Base-by-base conservation (phyloP, 73 alveolate species). In the Paramecium octaurelia region DNA sequence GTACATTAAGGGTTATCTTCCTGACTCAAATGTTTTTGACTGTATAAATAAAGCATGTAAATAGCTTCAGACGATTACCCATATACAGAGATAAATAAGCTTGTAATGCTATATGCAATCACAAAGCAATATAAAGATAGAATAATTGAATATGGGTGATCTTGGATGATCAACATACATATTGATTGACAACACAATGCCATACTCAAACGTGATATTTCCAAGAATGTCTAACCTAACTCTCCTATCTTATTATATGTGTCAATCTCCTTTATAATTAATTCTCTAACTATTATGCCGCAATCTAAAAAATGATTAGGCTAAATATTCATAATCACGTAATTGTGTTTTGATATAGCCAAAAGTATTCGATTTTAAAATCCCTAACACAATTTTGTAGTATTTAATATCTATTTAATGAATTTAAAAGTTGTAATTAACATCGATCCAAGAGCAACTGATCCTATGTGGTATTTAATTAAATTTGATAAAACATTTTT, bases 1-100 rank as follows among this genome's bases (percentile, higher is more conserved):
- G 84, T 68, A 68, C 84, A 68, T 68, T 68, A 68, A 14, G 84
- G 84, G 29, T 68, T 31, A 4, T 68, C 84, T 12, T 68, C 84
- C 7, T 11, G 54, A 11, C 48, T 68, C 12, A 68, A 18, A 68
- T 68, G 23, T 6, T 68, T 12, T 24, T 68, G 46, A 68, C 84
- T 68, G 11, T 34, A 54, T 54, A 54, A 54, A 68, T 68, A 68
- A 0, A 68, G 29, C 40, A 68, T 68, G 29, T 68, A 68, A 68
- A 68, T 68, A 12, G 84, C 84, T 34, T 68, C 84, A 2, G 84
- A 27, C 0, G 84, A 21, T 34, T 31, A 31, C 4, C 50, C 84
- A 68, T 68, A 68, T 14, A 68, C 4, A 23, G 84, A 27, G 7
- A 68, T 68, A 27, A 68, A 68, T 3, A 68, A 68, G 12, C 84